Evolutionary conservation across 2,329 filamentous ascomycete species (phyloP).

Genomic region (Nigrospora oryzae): DNA sequence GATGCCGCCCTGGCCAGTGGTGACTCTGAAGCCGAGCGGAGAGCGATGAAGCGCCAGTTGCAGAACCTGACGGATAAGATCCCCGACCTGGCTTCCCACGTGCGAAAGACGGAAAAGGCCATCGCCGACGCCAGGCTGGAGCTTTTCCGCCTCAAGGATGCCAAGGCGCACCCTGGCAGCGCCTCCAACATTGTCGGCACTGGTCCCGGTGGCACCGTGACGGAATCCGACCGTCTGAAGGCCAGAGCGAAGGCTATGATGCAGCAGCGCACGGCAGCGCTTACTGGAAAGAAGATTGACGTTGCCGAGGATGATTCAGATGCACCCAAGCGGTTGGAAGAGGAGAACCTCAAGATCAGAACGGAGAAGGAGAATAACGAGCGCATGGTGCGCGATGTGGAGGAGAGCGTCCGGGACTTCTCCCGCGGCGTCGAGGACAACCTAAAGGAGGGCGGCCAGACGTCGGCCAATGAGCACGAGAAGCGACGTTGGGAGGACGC

Average conservation of each 20-base stretch:
- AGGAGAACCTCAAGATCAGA: constrained; percentile 73
- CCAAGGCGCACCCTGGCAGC: constrained; percentile 80
- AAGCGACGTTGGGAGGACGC: constrained; percentile 91
- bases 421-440: constrained; percentile 75
- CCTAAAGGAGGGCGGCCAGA: constrained; percentile 72
- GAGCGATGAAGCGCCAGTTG: constrained; percentile 79
- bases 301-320: constrained; percentile 62
- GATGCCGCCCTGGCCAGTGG: constrained; percentile 61
- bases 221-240: constrained; percentile 89
- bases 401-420: constrained; percentile 90
- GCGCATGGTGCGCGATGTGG: constrained; percentile 91
- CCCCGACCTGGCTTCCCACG: constrained; percentile 84
- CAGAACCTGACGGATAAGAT: constrained; percentile 84
- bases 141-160: constrained; percentile 86
- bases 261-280: constrained; percentile 90
- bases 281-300: constrained; percentile 77
- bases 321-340: constrained; percentile 77
- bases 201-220: constrained; percentile 81
- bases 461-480: constrained; percentile 78
- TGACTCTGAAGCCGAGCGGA: constrained; percentile 82
- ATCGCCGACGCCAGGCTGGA: constrained; percentile 90
- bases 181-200: constrained; percentile 80
- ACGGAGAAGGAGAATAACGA: constrained; percentile 91
- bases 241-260: constrained; percentile 96
- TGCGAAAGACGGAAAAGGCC: constrained; percentile 80